Percentiles rank a stretch among this genome's conserved stretches.
Evolutionary conservation across 1,139 yeast genomes (phyloP).

Genomic region (Suhomyces bolitotheri): DNA sequence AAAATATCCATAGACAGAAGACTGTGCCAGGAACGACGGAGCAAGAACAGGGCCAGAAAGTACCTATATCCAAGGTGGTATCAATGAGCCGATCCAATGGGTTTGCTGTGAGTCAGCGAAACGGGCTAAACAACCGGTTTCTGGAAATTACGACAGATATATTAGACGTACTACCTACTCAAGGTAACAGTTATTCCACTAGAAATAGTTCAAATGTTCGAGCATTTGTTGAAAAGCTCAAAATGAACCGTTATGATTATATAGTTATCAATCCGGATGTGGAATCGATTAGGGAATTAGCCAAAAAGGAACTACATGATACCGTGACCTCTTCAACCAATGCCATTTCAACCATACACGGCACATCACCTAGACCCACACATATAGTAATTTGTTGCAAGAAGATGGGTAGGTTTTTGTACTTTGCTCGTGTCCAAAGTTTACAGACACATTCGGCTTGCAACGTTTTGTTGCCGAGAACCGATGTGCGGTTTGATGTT

Average conservation of each 20-base stretch:
- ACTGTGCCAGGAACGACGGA: too few relatives aligned
- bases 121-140: constrained; percentile 9
- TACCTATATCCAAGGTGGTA: constrained; percentile 7
- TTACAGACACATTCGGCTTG: constrained; percentile 5
- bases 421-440: constrained; percentile 16
- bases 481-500: constrained; percentile 21
- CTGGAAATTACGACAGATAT: constrained; percentile 4
- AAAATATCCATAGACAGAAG: constrained; percentile 1
- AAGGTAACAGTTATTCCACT: background rate
- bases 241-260: constrained; percentile 22
- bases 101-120: constrained; percentile 2
- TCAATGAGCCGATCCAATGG: constrained; percentile 2
- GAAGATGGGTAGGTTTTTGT: constrained; percentile 25
- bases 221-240: constrained; percentile 24
- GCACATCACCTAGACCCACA: too few relatives aligned
- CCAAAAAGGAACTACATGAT: too few relatives aligned
- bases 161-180: constrained; percentile 1
- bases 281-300: background rate
- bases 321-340: too few relatives aligned
- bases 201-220: background rate
- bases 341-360: too few relatives aligned
- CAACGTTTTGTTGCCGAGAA: constrained; percentile 18
- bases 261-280: constrained; percentile 13
- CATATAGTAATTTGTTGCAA: too few relatives aligned
- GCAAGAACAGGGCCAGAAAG: too few relatives aligned